Base-by-base conservation (phyloP, 202 grass and related monocot genomes). In the Zoysia matrella region DNA sequence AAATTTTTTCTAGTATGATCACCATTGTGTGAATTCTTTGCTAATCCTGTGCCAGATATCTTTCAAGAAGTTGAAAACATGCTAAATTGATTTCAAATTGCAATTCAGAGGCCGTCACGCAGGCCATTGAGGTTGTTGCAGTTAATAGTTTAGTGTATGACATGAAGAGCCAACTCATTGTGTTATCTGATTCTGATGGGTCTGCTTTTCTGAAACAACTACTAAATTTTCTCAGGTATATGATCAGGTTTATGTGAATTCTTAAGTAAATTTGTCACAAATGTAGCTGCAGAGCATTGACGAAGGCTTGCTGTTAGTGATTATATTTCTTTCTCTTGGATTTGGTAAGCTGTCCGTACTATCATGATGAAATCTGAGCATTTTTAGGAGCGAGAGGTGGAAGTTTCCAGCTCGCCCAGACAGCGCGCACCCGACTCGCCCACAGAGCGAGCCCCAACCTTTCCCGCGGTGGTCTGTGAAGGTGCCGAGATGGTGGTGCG, bases 401-500 rank as follows among this genome's bases (percentile, higher is more conserved):
- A 65, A 52, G 68, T 60, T 39, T 66, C 67, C 60, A 57, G 80
- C 5, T 71, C 18, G 47, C 6, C 75, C 7, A 30, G 22, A 30
- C 22, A 30, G 22, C 22, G 22, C 22, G 22, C 22, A 30, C 22
- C 22, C 22, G 22, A 30, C 22, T 30, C 22, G 22, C 22, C 22
- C 22, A 61, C 2, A 61, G 16, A 61, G 18, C 18, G 0, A 16
- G 6, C 18, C 18, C 13, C 58, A 2, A 36, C 16, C 18, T 36
- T 22, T 2, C 58, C 58, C 3, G 58, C 22, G 7, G 58, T 61
- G 58, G 1, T 61, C 40, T 79, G 80, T 63, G 3, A 69, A 66
- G 69, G 81, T 4, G 69, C 69, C 7, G 62, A 79, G 69, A 11
- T 88, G 69, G 75, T 79, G 9, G 62, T 84, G 80, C 44, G 75